These are phyloP conservation scores for Ustilago shanxiensis DNA, from an alignment of 1,284 basidiomycete genomes.

Conservation along the genomic window DNA sequence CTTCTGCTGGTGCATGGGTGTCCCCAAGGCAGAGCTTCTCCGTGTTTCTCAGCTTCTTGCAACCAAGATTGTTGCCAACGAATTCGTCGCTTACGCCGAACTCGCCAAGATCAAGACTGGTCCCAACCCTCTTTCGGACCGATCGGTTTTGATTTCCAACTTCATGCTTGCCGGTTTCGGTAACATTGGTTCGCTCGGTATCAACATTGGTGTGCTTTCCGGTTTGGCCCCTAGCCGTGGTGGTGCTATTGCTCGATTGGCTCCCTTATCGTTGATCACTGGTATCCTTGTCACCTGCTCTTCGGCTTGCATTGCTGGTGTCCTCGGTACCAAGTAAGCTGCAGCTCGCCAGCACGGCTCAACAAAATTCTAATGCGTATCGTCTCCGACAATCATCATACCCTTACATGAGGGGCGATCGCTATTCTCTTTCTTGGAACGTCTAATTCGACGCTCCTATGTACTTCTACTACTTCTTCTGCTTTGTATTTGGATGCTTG, in stretches of 20 bases:
- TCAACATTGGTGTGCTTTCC: slow-evolving; percentile 88
- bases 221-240: slow-evolving; percentile 83
- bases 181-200: slow-evolving; percentile 82
- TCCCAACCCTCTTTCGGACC: slow-evolving; percentile 76
- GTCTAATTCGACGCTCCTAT: neutral
- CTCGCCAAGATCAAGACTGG: slow-evolving; percentile 49
- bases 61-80: slow-evolving; percentile 83
- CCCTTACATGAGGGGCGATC: slow-evolving; percentile 14
- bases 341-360: no score
- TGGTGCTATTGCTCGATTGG: slow-evolving; percentile 79
- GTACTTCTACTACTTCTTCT: slow-evolving; percentile 31
- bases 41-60: slow-evolving; percentile 77
- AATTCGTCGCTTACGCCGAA: slow-evolving; percentile 82
- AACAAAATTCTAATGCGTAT: slow-evolving; percentile 10
- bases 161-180: slow-evolving; percentile 91
- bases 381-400: slow-evolving; percentile 12
- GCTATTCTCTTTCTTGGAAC: slow-evolving; percentile 4
- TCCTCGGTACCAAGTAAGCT: slow-evolving; percentile 58
- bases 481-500: slow-evolving; percentile 36
- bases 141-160: slow-evolving; percentile 80
- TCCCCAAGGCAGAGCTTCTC: slow-evolving; percentile 70
- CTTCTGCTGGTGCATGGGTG: slow-evolving; percentile 76
- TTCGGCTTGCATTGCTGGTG: slow-evolving; percentile 71
- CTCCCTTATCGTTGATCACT: slow-evolving; percentile 75
- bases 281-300: slow-evolving; percentile 71